phyloP scores from a whole-genome alignment of 2,329 filamentous ascomycete genomes.

The Hymenoscyphus infarciens region DNA sequence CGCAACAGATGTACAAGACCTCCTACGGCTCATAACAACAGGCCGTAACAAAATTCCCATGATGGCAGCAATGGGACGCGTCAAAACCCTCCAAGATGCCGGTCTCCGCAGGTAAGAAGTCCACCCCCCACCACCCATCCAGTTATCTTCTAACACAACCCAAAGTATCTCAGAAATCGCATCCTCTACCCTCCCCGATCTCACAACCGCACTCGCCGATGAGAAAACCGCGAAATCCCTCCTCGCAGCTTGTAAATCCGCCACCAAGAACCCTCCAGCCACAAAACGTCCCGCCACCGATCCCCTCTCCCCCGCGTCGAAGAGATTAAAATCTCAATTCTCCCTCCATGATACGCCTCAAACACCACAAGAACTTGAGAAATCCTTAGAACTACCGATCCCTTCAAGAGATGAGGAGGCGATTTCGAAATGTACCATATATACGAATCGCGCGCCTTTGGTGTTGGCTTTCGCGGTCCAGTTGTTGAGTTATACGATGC shows the following conservation, averaged over 20 bases:
- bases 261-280: slow-evolving; percentile 20
- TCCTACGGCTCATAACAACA: slow-evolving; percentile 56
- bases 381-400: slow-evolving; percentile 55
- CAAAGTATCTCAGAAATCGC: slow-evolving; percentile 34
- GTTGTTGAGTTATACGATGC: slow-evolving; percentile 75
- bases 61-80: slow-evolving; percentile 55
- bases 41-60: slow-evolving; percentile 52
- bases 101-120: slow-evolving; percentile 50
- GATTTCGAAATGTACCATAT: slow-evolving; percentile 55
- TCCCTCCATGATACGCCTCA: slow-evolving; percentile 28
- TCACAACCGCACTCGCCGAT: slow-evolving; percentile 29
- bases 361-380: slow-evolving; percentile 57
- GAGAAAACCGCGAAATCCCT: slow-evolving; percentile 34
- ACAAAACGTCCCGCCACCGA: slow-evolving; percentile 27
- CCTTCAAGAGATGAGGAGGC: slow-evolving; percentile 53
- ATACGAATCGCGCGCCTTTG: slow-evolving; percentile 78
- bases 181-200: slow-evolving; percentile 21
- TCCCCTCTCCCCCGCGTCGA: slow-evolving; percentile 22
- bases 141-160: slow-evolving; percentile 13
- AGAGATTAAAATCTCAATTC: slow-evolving; percentile 31
- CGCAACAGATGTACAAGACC: slow-evolving; percentile 58
- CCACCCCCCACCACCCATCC: slow-evolving; percentile 1
- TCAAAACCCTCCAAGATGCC: slow-evolving; percentile 54
- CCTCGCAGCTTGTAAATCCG: slow-evolving; percentile 31
- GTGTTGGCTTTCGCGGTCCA: slow-evolving; percentile 77